Conservation (phyloP, 345 rosid species). For the Syzygium aromaticum region DNA sequence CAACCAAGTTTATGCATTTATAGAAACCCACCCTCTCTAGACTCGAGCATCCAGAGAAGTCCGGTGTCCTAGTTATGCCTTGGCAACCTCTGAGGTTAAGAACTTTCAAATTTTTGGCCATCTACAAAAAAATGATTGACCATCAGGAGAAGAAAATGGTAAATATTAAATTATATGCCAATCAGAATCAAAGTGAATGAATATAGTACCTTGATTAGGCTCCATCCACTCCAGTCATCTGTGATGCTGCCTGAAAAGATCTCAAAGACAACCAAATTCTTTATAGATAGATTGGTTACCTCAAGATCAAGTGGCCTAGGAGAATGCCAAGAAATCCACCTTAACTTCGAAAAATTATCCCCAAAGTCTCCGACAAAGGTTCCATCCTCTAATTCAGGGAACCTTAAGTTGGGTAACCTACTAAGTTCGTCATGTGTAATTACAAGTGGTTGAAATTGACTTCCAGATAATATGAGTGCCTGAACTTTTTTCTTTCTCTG, state of each 20-base stretch:
- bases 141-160: not conserved
- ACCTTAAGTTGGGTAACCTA: not conserved
- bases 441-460: not conserved
- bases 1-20: not conserved
- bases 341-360: not conserved
- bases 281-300: constrained; percentile 1
- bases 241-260: not conserved
- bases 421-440: not conserved
- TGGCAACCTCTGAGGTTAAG: not conserved
- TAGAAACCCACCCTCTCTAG: constrained; percentile 3
- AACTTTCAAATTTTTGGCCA: not conserved
- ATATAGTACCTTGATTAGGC: not conserved
- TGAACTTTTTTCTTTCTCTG: not conserved
- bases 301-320: not conserved
- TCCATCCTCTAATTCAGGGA: not conserved
- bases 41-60: not conserved
- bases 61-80: not conserved
- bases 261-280: constrained; percentile 2
- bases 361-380: not conserved
- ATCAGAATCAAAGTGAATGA: not conserved
- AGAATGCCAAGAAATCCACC: not conserved
- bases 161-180: not conserved
- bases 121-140: not conserved
- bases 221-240: not conserved
- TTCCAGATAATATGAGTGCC: not conserved